phyloP scores from a whole-genome alignment of 805 yeast species.

The Tetrapisispora fleetii region DNA sequence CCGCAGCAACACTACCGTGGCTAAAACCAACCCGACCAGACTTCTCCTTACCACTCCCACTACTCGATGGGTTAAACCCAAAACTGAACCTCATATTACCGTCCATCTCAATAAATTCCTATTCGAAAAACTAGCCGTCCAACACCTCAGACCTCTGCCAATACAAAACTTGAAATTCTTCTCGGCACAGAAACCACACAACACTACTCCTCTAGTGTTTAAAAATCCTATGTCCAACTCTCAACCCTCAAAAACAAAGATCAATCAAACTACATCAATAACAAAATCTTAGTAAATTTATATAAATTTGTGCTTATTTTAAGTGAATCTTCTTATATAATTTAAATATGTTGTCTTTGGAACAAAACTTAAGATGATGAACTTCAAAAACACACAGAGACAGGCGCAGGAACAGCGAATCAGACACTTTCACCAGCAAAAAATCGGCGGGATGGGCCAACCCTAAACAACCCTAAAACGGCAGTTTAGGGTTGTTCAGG shows the following conservation, averaged over 20 bases:
- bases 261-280: no score
- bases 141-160: not conserved
- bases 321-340: not conserved
- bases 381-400: not conserved
- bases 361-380: not conserved
- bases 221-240: no score
- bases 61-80: slow-evolving; percentile 10
- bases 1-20: not conserved
- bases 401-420: no score
- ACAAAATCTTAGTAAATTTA: not conserved
- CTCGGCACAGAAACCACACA: no score
- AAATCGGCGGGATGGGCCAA: no score
- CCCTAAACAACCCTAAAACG: no score
- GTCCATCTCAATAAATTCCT: not conserved
- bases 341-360: not conserved
- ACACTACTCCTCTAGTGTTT: no score
- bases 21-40: not conserved
- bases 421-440: no score
- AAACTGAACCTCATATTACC: slow-evolving; percentile 11
- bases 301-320: not conserved
- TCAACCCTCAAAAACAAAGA: no score
- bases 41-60: not conserved
- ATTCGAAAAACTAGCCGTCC: no score
- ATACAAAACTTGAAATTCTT: not conserved
- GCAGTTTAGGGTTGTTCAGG: no score